Percentiles rank a stretch among this genome's conserved stretches.
Evolutionary conservation across 208 protist genomes (phyloP).

Genomic region (Wallacemonas rigidus): DNA sequence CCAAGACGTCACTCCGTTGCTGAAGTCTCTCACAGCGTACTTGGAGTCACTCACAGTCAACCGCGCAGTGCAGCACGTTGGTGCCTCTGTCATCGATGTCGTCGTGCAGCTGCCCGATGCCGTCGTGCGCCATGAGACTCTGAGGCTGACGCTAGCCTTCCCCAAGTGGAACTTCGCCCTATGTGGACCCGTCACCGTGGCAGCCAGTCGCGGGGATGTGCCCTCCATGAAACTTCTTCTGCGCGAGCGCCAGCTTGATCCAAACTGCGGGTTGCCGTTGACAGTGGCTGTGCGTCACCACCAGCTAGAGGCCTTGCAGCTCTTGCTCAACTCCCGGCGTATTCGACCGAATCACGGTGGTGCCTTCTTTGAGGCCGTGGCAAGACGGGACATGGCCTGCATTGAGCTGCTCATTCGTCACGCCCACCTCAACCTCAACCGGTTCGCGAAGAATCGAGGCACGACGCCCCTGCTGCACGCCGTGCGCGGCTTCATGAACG

Average conservation of each 20-base stretch:
- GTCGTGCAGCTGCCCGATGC: slow-evolving; percentile 39
- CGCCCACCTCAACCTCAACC: slow-evolving; percentile 33
- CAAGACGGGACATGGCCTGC: slow-evolving; percentile 23
- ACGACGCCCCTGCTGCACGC: slow-evolving; percentile 39
- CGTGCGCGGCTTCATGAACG: slow-evolving; percentile 28
- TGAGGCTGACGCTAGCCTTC: slow-evolving; percentile 30
- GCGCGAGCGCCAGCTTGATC: slow-evolving; percentile 29
- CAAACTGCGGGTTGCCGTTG: slow-evolving; percentile 52
- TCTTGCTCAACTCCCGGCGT: slow-evolving; percentile 28
- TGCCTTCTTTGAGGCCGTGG: slow-evolving; percentile 39
- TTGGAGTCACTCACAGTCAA: slow-evolving; percentile 9
- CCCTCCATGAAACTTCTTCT: slow-evolving; percentile 29
- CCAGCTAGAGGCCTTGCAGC: slow-evolving; percentile 25
- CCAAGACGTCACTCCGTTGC: not conserved
- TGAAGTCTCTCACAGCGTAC: not conserved
- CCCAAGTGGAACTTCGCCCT: slow-evolving; percentile 30
- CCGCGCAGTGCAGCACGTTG: slow-evolving; percentile 14
- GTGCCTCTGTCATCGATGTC: slow-evolving; percentile 41
- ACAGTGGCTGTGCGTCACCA: slow-evolving; percentile 30
- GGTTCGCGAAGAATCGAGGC: slow-evolving; percentile 35
- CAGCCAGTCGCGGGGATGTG: slow-evolving; percentile 36
- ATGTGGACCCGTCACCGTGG: slow-evolving; percentile 49
- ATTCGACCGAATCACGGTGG: slow-evolving; percentile 44
- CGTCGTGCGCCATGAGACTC: slow-evolving; percentile 26
- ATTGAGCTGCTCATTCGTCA: slow-evolving; percentile 25